Evolutionary conservation across 2,329 filamentous ascomycete genomes (phyloP).

Genomic region (Hypomyces perniciosus): DNA sequence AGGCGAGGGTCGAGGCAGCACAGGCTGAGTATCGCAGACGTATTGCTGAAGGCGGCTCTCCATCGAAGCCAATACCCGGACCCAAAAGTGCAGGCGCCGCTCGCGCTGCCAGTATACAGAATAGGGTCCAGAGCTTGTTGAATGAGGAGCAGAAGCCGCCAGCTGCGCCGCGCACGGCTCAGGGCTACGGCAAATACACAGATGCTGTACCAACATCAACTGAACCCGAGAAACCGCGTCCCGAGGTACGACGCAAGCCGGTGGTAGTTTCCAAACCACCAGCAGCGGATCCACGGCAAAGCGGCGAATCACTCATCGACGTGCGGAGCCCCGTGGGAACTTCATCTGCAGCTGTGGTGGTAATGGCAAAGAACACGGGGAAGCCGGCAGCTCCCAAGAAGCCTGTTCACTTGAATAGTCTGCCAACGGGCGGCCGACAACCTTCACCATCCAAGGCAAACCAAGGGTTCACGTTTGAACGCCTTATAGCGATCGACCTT

Average conservation of each 20-base stretch:
- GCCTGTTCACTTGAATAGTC: conserved; percentile 54
- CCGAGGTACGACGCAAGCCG: conserved; percentile 48
- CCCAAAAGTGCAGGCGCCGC: conserved; percentile 54
- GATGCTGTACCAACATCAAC: conserved; percentile 40
- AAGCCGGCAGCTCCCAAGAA: conserved; percentile 56
- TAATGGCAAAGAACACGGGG: conserved; percentile 22
- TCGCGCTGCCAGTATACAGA: conserved; percentile 80
- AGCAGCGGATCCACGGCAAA: conserved; percentile 21
- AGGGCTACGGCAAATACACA: conserved; percentile 86
- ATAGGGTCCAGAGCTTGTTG: conserved; percentile 78
- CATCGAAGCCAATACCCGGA: conserved; percentile 33
- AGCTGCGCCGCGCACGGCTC: conserved; percentile 62
- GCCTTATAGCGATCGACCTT: conserved; percentile 40
- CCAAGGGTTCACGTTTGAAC: conserved; percentile 25
- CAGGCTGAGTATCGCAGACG: conserved; percentile 81
- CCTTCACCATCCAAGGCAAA: conserved; percentile 41
- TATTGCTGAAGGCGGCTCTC: conserved; percentile 47
- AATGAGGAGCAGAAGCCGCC: conserved; percentile 64
- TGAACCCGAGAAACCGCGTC: conserved; percentile 34
- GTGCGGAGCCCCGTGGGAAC: conserved; percentile 13
- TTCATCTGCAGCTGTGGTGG: conserved; percentile 19
- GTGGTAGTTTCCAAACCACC: conserved; percentile 28
- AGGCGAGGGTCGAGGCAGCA: conserved; percentile 80
- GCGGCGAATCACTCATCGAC: conserved; percentile 10
- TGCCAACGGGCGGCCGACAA: conserved; percentile 38